These are phyloP conservation scores for Lenzites betulinus DNA, from an alignment of 768 basidiomycete species.

Conservation along the genomic window DNA sequence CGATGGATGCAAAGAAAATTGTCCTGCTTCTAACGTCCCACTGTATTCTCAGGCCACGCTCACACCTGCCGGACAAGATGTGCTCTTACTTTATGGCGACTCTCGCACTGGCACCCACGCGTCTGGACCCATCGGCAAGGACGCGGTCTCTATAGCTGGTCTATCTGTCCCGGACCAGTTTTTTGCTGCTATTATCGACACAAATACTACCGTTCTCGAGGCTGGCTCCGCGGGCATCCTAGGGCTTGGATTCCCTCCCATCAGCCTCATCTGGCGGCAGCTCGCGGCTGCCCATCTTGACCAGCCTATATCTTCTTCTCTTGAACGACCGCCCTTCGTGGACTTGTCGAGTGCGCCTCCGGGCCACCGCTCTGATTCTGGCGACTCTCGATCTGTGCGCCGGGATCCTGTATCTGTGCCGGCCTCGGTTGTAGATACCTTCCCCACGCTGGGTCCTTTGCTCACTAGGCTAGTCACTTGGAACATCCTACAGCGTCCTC, in stretches of 20 bases:
- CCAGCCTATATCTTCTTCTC: not conserved
- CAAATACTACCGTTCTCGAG: constrained; percentile 62
- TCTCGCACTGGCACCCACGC: constrained; percentile 72
- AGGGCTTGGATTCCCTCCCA: constrained; percentile 73
- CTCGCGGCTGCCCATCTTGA: constrained; percentile 20
- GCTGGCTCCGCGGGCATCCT: constrained; percentile 67
- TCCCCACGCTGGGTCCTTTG: constrained; percentile 36
- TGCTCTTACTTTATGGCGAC: constrained; percentile 66
- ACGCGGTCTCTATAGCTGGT: constrained; percentile 56
- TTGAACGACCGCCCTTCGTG: not conserved
- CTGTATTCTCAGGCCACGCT: constrained; percentile 56
- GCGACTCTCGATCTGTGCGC: constrained; percentile 6
- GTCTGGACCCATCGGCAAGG: constrained; percentile 60
- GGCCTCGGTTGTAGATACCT: constrained; percentile 26
- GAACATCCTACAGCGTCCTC: constrained; percentile 45
- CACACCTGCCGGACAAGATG: constrained; percentile 47
- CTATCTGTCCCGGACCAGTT: constrained; percentile 52
- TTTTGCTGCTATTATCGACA: constrained; percentile 67
- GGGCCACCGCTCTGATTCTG: constrained; percentile 9
- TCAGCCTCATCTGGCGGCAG: constrained; percentile 37
- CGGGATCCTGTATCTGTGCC: not conserved
- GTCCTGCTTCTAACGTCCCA: constrained; percentile 40
- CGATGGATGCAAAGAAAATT: constrained; percentile 49
- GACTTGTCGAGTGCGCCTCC: constrained; percentile 1
- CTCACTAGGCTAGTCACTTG: constrained; percentile 35